Evolutionary conservation across 78 protist genomes (phyloP).

Genomic region (Fonticula alba): DNA sequence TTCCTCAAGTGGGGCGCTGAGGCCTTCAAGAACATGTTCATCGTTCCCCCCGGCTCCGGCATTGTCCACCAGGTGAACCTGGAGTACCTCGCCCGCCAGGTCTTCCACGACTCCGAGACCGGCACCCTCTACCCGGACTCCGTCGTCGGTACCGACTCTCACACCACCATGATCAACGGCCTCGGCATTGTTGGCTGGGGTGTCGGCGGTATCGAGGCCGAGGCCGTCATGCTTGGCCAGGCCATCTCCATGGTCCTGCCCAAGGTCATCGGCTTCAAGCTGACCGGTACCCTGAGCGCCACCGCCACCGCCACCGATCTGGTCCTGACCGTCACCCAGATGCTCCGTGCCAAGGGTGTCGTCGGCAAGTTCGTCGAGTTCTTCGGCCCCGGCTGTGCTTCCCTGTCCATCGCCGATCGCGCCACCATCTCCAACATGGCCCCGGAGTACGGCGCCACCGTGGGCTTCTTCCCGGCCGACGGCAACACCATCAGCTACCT

Average conservation of each 20-base stretch:
- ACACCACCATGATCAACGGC: conserved; percentile 68
- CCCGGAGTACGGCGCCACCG: conserved; percentile 72
- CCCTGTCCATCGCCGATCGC: conserved; percentile 58
- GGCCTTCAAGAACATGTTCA: conserved; percentile 37
- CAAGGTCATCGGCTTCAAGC: conserved; percentile 56
- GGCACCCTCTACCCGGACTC: conserved; percentile 59
- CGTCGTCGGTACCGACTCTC: conserved; percentile 70
- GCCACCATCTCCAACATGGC: conserved; percentile 81
- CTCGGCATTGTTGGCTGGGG: conserved; percentile 64
- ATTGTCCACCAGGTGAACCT: conserved; percentile 76
- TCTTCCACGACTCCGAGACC: conserved; percentile 35
- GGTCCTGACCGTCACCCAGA: conserved; percentile 59
- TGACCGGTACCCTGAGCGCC: conserved; percentile 45
- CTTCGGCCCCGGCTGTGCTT: conserved; percentile 45
- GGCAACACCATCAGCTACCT: conserved; percentile 35
- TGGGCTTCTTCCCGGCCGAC: conserved; percentile 75
- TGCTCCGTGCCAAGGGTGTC: conserved; percentile 34
- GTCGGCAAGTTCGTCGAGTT: conserved; percentile 79
- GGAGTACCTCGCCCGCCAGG: conserved; percentile 65
- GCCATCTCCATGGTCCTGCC: conserved; percentile 52
- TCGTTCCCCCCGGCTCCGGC: conserved; percentile 79
- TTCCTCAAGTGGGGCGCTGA: conserved; percentile 68
- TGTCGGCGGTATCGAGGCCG: conserved; percentile 78
- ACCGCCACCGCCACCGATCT: conserved; percentile 64
- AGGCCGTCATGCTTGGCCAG: conserved; percentile 69